Base-by-base conservation (phyloP, 116 monocot species). In the Zostera marina region DNA sequence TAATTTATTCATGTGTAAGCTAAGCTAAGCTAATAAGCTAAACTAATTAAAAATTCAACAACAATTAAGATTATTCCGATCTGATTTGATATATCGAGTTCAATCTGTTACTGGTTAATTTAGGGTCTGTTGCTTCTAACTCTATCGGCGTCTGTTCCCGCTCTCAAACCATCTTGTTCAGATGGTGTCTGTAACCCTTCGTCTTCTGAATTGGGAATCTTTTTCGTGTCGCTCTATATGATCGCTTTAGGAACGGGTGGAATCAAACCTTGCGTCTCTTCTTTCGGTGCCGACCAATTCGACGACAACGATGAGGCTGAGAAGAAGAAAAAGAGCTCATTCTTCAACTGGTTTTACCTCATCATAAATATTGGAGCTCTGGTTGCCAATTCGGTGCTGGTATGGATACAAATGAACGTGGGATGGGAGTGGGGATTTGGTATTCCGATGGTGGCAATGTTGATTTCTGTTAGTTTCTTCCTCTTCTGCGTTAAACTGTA, bases 351-450 rank as follows among this genome's bases (percentile, higher is more conserved):
- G n/a, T n/a, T n/a, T n/a, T n/a, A n/a, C n/a, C n/a, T n/a, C n/a
- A n/a, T n/a, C n/a, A n/a, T n/a, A n/a, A 70, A 70, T 46, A 48
- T 70, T 15, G 70, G 70, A 25, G 70, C 70, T 32, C 70, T 70
- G 38, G 11, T 70, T 22, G 70, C 70, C 11, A 47, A 63, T 22
- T 70, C 70, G 1, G 70, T 70, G 11, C 64, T 70, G 15, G 70
- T 70, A 16, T 70, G 51, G 45, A 56, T 70, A 47, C 70, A 70
- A 58, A 70, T 64, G 63, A 63, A 70, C 42, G 70, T 70, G 11
- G 70, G 70, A 54, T 70, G 70, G 70, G 58, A 63, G 2, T 70
- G 70, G 70, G 70, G 70, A 8, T 70, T 70, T 22, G 70, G 70
- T 7, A 64, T 70, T 17, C 70, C 70, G 5, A 58, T 63, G 3